phyloP scores from a whole-genome alignment of 108 stramenopile genomes.

The Schizochytrium sp. region DNA sequence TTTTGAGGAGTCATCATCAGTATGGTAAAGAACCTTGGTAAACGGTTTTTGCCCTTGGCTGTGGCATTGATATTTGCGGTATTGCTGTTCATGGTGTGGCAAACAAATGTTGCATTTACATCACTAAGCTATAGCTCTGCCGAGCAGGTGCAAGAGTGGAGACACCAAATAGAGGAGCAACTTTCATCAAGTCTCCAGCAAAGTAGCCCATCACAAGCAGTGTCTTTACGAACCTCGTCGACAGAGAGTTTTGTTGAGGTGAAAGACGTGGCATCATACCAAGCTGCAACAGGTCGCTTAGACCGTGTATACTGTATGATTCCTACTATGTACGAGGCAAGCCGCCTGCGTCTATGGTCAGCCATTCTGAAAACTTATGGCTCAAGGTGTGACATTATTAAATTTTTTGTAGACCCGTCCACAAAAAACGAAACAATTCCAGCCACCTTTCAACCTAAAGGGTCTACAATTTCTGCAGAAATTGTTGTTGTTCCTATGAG shows the following conservation, averaged over 20 bases:
- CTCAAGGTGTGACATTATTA: slow-evolving; percentile 15
- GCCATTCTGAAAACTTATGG: slow-evolving; percentile 20
- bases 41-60: too few species aligned
- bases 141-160: too few species aligned
- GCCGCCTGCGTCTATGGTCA: slow-evolving; percentile 6
- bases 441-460: not conserved
- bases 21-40: too few species aligned
- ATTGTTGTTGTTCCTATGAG: slow-evolving; percentile 46
- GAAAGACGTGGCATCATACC: not conserved
- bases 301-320: slow-evolving; percentile 51
- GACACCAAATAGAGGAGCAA: too few species aligned
- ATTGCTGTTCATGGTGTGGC: too few species aligned
- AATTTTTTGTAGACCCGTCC: slow-evolving; percentile 48
- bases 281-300: not conserved
- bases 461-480: not conserved
- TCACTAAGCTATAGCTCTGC: too few species aligned
- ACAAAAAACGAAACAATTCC: not conserved
- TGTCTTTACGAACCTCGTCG: not conserved
- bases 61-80: too few species aligned
- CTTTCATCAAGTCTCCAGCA: too few species aligned
- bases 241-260: not conserved
- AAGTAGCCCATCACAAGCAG: too few species aligned
- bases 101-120: too few species aligned
- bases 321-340: slow-evolving; percentile 3
- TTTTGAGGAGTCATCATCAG: too few species aligned